phyloP scores from a whole-genome alignment of 305 asterid genomes.

The Andrographis paniculata region DNA sequence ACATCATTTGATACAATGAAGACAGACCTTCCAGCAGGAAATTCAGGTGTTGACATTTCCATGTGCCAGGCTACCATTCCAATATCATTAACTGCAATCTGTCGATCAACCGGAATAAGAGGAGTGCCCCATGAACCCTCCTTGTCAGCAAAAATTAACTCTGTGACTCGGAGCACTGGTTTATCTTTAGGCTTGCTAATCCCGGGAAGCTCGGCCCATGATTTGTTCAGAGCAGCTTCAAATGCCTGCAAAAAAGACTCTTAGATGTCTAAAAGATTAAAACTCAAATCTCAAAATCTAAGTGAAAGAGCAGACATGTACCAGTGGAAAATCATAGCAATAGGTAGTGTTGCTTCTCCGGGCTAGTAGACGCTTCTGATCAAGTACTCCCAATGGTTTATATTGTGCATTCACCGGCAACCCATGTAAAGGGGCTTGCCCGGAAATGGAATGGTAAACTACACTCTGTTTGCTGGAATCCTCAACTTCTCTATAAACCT shows the following conservation, averaged over 20 bases:
- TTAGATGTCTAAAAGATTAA: slow-evolving; percentile 11
- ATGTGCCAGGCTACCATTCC: slow-evolving; percentile 98
- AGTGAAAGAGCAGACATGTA: slow-evolving; percentile 21
- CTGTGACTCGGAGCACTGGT: slow-evolving; percentile 47
- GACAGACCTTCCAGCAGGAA: slow-evolving; percentile 81
- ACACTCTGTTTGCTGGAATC: slow-evolving; percentile 40
- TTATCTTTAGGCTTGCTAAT: slow-evolving; percentile 47
- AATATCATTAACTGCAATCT: slow-evolving; percentile 70
- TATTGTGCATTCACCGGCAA: slow-evolving; percentile 65
- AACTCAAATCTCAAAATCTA: slow-evolving; percentile 4
- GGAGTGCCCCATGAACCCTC: slow-evolving; percentile 89
- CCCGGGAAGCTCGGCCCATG: slow-evolving; percentile 46
- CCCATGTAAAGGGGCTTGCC: slow-evolving; percentile 67
- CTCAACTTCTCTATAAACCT: slow-evolving; percentile 91
- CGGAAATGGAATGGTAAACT: slow-evolving; percentile 58
- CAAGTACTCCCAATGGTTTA: slow-evolving; percentile 74
- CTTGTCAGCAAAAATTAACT: slow-evolving; percentile 57
- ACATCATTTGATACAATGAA: slow-evolving; percentile 83
- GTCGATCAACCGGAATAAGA: slow-evolving; percentile 55
- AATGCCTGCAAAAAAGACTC: slow-evolving; percentile 55
- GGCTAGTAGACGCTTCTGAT: slow-evolving; percentile 84
- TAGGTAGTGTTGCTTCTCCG: slow-evolving; percentile 86
- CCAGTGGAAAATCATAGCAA: slow-evolving; percentile 99
- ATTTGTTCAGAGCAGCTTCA: slow-evolving; percentile 67
- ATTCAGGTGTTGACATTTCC: slow-evolving; percentile 94